These are phyloP conservation scores for Crithidia fasciculata DNA, from an alignment of 208 protist genomes.

Conservation along the genomic window DNA sequence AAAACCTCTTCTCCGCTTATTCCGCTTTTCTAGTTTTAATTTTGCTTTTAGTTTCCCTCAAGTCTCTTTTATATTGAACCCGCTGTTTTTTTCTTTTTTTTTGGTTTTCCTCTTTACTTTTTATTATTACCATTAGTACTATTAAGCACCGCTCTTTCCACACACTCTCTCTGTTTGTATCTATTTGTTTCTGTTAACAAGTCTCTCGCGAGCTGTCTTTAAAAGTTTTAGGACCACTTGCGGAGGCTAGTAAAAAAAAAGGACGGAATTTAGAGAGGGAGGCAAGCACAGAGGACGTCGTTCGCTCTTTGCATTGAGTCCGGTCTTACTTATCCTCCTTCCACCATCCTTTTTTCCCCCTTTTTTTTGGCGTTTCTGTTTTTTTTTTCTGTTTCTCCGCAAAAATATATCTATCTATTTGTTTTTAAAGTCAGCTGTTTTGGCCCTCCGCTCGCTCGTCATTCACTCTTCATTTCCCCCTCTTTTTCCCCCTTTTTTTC, in stretches of 20 bases:
- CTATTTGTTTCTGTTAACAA: too few species aligned
- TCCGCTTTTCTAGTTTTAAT: background rate
- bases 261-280: too few species aligned
- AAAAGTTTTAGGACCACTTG: too few species aligned
- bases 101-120: background rate
- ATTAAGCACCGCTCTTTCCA: background rate
- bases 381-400: background rate
- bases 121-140: background rate
- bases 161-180: background rate
- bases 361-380: background rate
- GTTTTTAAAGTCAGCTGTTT: background rate
- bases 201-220: too few species aligned
- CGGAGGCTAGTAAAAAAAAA: too few species aligned
- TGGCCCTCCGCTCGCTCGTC: too few species aligned
- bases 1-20: background rate
- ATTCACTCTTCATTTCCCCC: background rate
- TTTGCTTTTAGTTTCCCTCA: slow-evolving; percentile 5
- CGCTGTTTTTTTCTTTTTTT: background rate
- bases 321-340: background rate
- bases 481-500: background rate
- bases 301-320: background rate
- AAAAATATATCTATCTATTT: background rate
- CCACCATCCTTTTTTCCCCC: slow-evolving; percentile 7
- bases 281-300: too few species aligned
- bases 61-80: background rate